These are phyloP conservation scores for Allodekkera sacchari DNA, from an alignment of 805 yeast species.

Conservation along the genomic window DNA sequence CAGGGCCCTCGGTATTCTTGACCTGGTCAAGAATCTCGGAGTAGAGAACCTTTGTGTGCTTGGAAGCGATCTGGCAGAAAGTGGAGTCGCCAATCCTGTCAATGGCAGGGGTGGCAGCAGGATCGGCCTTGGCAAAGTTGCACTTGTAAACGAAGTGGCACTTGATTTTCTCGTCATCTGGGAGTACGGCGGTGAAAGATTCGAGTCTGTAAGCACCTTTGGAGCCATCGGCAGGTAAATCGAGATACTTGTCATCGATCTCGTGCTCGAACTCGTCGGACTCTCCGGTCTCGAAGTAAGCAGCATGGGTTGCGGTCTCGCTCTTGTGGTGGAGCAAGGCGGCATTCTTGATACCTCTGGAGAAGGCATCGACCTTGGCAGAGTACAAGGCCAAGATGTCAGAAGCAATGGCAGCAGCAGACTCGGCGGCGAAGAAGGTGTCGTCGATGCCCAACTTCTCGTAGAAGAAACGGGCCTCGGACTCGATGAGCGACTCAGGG, in stretches of 20 bases:
- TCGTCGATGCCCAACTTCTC: conserved; percentile 83
- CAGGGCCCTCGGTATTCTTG: conserved; percentile 79
- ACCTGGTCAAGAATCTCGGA: conserved; percentile 63
- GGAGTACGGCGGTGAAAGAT: conserved; percentile 62
- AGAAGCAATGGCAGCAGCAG: conserved; percentile 69
- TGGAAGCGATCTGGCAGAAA: conserved; percentile 69
- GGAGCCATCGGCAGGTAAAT: conserved; percentile 29
- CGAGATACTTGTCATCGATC: conserved; percentile 78
- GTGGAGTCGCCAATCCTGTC: conserved; percentile 68
- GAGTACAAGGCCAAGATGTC: conserved; percentile 87
- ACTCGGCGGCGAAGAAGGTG: conserved; percentile 80
- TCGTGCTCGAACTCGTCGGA: conserved; percentile 52
- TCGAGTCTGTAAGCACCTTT: conserved; percentile 56
- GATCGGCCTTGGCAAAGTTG: conserved; percentile 31
- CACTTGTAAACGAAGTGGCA: conserved; percentile 84
- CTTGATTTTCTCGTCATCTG: conserved; percentile 36
- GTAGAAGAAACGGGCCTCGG: conserved; percentile 87
- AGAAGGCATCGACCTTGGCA: conserved; percentile 82
- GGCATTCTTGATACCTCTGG: conserved; percentile 29
- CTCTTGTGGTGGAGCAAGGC: conserved; percentile 57
- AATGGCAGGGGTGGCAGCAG: conserved; percentile 39
- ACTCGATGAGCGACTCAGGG: conserved; percentile 78
- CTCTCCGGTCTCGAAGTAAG: conserved; percentile 69
- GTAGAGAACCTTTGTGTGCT: conserved; percentile 72
- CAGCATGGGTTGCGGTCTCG: conserved; percentile 65